phyloP scores from a whole-genome alignment of 129 eudicot genomes.

The Smallanthus sonchifolius region DNA sequence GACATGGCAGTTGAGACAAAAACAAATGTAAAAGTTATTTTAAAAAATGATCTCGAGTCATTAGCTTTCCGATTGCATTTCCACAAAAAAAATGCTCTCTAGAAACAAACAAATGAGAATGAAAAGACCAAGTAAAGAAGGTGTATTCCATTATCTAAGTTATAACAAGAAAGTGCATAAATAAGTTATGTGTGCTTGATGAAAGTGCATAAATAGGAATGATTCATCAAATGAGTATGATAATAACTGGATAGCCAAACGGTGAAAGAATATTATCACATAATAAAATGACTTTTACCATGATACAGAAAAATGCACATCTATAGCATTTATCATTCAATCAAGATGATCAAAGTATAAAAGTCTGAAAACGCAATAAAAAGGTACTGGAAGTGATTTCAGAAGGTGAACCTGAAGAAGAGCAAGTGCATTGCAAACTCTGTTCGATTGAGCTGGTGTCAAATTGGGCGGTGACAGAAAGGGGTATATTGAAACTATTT shows the following conservation, averaged over 20 bases:
- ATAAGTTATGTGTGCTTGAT: not conserved
- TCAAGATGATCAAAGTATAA: not conserved
- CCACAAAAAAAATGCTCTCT: not conserved
- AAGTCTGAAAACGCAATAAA: not conserved
- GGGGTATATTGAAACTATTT: constrained; percentile 79
- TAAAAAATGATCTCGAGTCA: not conserved
- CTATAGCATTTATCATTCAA: not conserved
- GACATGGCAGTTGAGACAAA: not conserved
- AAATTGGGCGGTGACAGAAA: constrained; percentile 80
- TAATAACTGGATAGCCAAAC: constrained; percentile 4
- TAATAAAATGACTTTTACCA: constrained; percentile 1
- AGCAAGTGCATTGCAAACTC: constrained; percentile 91
- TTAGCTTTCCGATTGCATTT: not conserved
- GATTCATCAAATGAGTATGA: constrained; percentile 10
- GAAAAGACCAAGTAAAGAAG: not conserved
- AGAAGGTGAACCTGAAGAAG: constrained; percentile 63
- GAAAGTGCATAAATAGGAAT: not conserved
- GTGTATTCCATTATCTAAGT: not conserved
- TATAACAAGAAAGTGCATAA: not conserved
- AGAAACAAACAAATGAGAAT: not conserved
- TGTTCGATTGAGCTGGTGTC: constrained; percentile 79
- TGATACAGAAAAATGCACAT: not conserved
- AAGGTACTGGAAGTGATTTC: not conserved
- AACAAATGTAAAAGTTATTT: not conserved
- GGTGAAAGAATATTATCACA: not conserved